Conservation (phyloP, 75 land plant genomes). For the Pinus taeda region DNA sequence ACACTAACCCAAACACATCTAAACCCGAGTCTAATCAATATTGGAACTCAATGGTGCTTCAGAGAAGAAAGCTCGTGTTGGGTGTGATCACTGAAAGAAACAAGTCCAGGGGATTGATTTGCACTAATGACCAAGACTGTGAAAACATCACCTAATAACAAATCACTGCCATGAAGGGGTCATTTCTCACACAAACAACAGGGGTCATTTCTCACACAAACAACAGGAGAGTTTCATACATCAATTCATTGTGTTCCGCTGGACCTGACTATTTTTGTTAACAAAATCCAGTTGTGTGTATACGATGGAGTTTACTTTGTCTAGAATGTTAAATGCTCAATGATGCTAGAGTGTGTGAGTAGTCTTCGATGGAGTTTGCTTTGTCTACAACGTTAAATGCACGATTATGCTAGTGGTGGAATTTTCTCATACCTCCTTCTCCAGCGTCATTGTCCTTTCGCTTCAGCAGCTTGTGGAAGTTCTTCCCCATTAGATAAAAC, state of each 20-base stretch:
- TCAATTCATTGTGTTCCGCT: too few relatives aligned
- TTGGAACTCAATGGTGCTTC: too few relatives aligned
- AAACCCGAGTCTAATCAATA: too few relatives aligned
- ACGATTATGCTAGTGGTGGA: neutral
- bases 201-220: too few relatives aligned
- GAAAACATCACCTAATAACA: neutral
- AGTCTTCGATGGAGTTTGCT: neutral
- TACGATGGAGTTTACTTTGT: too few relatives aligned
- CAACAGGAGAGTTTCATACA: too few relatives aligned
- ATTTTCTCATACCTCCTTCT: constrained; percentile 41
- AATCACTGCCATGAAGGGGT: too few relatives aligned
- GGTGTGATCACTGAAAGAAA: neutral
- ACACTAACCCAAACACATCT: too few relatives aligned
- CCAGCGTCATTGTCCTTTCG: constrained; percentile 90
- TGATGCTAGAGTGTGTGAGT: neutral
- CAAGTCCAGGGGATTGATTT: neutral
- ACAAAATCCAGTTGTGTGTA: neutral
- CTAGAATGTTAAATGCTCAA: too few relatives aligned
- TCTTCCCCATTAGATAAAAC: constrained; percentile 17
- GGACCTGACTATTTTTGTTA: too few relatives aligned
- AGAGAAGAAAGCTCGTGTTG: neutral
- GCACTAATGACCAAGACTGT: neutral
- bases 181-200: too few relatives aligned
- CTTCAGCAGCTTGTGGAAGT: constrained; percentile 67
- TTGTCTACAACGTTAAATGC: too few relatives aligned